A percentile compares a stretch with the other conserved stretches of the same genome.
These are phyloP conservation scores for Spergularia azorica DNA, from an alignment of 179 eudicot species.

Conservation along the genomic window DNA sequence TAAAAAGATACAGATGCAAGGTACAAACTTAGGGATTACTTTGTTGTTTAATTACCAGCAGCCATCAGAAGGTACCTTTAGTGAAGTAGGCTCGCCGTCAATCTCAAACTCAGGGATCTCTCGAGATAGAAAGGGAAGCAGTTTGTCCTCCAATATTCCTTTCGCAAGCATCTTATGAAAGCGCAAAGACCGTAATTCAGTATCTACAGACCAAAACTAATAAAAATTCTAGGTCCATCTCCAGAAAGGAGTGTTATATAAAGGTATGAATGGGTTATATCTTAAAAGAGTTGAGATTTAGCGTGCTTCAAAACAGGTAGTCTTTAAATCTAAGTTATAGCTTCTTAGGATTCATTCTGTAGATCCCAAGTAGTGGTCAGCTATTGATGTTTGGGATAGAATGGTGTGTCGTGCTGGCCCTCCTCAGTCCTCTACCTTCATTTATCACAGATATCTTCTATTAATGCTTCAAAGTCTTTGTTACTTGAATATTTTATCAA, in stretches of 20 bases:
- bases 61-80: constrained; percentile 46
- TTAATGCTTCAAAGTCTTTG: too few relatives aligned
- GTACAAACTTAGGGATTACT: constrained; percentile 1
- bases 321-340: not conserved
- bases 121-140: constrained; percentile 61
- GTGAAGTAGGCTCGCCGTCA: constrained; percentile 54
- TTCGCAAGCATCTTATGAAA: constrained; percentile 81
- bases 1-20: constrained; percentile 5
- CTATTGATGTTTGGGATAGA: too few relatives aligned
- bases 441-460: too few relatives aligned
- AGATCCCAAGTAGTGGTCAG: not conserved
- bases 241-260: not conserved
- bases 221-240: not conserved
- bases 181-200: constrained; percentile 16
- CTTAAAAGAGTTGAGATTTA: not conserved
- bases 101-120: constrained; percentile 59
- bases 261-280: not conserved
- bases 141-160: constrained; percentile 75
- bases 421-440: too few relatives aligned
- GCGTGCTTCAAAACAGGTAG: not conserved
- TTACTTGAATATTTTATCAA: too few relatives aligned
- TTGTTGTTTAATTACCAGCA: constrained; percentile 10
- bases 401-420: too few relatives aligned
- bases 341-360: not conserved
- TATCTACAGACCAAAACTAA: constrained; percentile 1